A percentile compares a stretch with the other conserved stretches of the same genome.
Evolutionary conservation across 371 early-diverging fungal species (phyloP).

Genomic region (Circinella umbellata): DNA sequence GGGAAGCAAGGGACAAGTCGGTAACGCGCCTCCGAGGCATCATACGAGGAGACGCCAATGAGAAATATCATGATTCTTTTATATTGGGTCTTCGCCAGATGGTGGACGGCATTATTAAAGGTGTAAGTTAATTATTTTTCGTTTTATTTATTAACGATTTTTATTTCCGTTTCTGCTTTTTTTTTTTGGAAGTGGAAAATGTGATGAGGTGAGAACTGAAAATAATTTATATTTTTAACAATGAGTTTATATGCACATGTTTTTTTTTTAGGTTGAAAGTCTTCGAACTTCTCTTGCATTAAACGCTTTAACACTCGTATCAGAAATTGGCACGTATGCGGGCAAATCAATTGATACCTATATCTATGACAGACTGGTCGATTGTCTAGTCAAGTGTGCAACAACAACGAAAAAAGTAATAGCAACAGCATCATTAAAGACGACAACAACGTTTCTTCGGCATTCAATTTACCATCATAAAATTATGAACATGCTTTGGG

Average conservation of each 20-base stretch:
- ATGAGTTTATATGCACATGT: neutral
- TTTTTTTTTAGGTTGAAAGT: slow-evolving; percentile 43
- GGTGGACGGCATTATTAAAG: slow-evolving; percentile 54
- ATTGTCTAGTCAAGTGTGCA: slow-evolving; percentile 45
- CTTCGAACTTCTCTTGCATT: slow-evolving; percentile 52
- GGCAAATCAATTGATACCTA: slow-evolving; percentile 42
- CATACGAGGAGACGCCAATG: slow-evolving; percentile 46
- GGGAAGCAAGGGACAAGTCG: slow-evolving; percentile 33
- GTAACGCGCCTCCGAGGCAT: slow-evolving; percentile 34
- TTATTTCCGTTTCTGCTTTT: too few species aligned
- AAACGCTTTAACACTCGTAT: slow-evolving; percentile 37
- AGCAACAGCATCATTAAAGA: slow-evolving; percentile 32
- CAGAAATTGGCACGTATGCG: slow-evolving; percentile 45
- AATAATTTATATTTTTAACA: neutral
- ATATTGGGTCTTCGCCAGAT: slow-evolving; percentile 37
- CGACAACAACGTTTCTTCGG: slow-evolving; percentile 39
- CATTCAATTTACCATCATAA: slow-evolving; percentile 46
- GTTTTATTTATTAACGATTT: neutral
- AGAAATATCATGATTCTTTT: slow-evolving; percentile 40
- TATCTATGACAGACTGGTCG: slow-evolving; percentile 41
- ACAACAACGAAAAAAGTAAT: slow-evolving; percentile 47
- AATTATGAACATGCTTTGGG: slow-evolving; percentile 36
- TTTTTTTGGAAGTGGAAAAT: neutral
- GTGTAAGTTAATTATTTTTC: slow-evolving; percentile 32
- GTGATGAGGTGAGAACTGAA: neutral